phyloP scores from a whole-genome alignment of 1,284 basidiomycete species.

The Pascua sp. region DNA sequence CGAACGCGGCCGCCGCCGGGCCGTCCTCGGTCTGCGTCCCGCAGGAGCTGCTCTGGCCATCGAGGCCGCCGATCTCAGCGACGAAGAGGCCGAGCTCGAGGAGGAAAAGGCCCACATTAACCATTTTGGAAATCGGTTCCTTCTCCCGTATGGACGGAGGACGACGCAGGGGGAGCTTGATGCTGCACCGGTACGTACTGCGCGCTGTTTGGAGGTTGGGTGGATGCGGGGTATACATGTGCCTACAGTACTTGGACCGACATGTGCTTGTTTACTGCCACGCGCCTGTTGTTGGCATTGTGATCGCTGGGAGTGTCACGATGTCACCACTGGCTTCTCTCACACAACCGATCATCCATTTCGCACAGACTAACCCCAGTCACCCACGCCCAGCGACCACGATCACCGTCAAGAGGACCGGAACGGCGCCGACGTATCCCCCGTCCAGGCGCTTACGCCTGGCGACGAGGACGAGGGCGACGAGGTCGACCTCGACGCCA shows the following conservation, averaged over 20 bases:
- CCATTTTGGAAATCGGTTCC: constrained; percentile 43
- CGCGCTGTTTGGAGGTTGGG: not conserved
- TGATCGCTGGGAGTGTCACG: too few species aligned
- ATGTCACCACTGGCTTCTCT: too few species aligned
- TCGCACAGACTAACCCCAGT: constrained; percentile 20
- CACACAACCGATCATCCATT: too few species aligned
- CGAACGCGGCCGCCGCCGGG: constrained; percentile 12
- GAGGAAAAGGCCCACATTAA: constrained; percentile 36
- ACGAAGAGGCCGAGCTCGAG: constrained; percentile 38
- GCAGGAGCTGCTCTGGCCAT: constrained; percentile 28
- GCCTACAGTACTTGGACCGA: too few species aligned
- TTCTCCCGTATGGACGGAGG: constrained; percentile 40
- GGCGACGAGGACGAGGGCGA: constrained; percentile 1
- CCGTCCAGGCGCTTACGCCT: not conserved
- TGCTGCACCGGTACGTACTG: constrained; percentile 34
- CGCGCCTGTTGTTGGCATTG: too few species aligned
- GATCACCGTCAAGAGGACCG: constrained; percentile 43
- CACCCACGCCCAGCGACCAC: constrained; percentile 41
- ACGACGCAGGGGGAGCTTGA: constrained; percentile 48
- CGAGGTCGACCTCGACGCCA: constrained; percentile 16
- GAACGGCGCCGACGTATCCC: not conserved
- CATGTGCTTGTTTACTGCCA: not conserved
- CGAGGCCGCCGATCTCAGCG: constrained; percentile 35
- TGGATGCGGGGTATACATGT: not conserved
- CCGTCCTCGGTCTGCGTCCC: constrained; percentile 30